Percentiles rank a stretch among this genome's conserved stretches.
Evolutionary conservation across 441 rosid species (phyloP).

Genomic region (Aquilaria agallochum): DNA sequence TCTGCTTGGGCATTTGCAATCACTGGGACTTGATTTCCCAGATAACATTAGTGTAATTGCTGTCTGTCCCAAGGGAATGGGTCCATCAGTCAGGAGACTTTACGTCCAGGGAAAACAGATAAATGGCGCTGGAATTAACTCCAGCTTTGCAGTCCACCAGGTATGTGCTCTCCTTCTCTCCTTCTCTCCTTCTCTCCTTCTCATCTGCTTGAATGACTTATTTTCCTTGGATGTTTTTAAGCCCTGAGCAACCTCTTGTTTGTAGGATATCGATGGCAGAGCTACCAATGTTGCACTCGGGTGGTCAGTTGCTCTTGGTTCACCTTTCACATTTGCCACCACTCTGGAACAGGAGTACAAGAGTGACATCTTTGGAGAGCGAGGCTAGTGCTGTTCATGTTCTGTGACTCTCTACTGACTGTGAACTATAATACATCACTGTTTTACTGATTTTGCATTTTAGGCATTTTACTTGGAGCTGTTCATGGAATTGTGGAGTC

Average conservation of each 20-base stretch:
- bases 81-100: conserved; percentile 91
- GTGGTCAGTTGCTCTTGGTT: conserved; percentile 97
- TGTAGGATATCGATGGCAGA: conserved; percentile 91
- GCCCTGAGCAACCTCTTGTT: conserved; percentile 6
- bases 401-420: background rate
- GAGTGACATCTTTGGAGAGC: conserved; percentile 98
- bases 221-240: background rate
- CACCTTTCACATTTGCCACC: conserved; percentile 96
- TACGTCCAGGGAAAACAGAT: conserved; percentile 93
- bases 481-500: conserved; percentile 95
- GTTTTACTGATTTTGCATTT: background rate
- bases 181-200: conserved; percentile 6
- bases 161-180: conserved; percentile 26
- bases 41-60: conserved; percentile 80
- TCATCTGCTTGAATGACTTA: background rate
- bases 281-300: conserved; percentile 93
- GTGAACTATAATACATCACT: background rate
- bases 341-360: conserved; percentile 92
- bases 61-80: conserved; percentile 94
- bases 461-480: conserved; percentile 93
- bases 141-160: conserved; percentile 95
- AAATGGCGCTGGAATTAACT: conserved; percentile 93
- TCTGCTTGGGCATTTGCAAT: conserved; percentile 84
- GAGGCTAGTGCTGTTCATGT: conserved; percentile 42
- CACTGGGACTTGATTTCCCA: conserved; percentile 71